Evolutionary conservation across 192 early-diverging fungal genomes (phyloP), one percentile per base, ranked within the genome.

Genomic region (Powellomyces hirtus): DNA sequence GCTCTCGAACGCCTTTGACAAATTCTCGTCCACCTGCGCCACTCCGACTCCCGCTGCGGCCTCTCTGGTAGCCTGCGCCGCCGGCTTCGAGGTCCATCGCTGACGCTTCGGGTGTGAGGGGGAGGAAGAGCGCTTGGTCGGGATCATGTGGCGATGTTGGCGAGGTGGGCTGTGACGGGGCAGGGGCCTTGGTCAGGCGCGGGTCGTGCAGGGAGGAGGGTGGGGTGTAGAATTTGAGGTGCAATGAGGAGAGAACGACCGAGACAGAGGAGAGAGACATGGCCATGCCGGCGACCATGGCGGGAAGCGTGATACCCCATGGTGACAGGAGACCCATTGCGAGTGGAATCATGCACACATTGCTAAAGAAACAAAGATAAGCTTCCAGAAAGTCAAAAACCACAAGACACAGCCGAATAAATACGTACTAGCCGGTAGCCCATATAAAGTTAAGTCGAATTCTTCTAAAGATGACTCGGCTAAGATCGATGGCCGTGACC

Each of bases 271-370:
- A 90, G 60, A 91, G 84, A 0, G 94, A 95, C 97, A 98, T 98
- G 30, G 94, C 92, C 64, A 93, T 76, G 14, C 97, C 95, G 0
- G 94, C 92, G 74, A 94, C 78, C 90, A 97, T 94, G 0, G 97
- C 93, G 33, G 87, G 94, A 56, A 98, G 55, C 59, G 88, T 84
- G 22, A 86, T 80, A 8, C 93, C 93, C 86, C 91, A 89, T 0
- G 96, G 96, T 38, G 92, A 67, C 40, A 91, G 86, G 10, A 96
- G 20, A 26, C 96, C 96, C 96, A 96, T 96, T 14, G 96, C 96
- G 2, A 95, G 72, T 6, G 96, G 96, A 20, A 98, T 90, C 58
- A 92, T 93, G 26, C 95, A 35, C 8, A 96, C 16, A 59, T 98
- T 98, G 81, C 79, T 80, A 45, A 14, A 3, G 24, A n/a, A 36